Conservation (phyloP, 2,329 filamentous ascomycete genomes). For the Penicillium sp. region DNA sequence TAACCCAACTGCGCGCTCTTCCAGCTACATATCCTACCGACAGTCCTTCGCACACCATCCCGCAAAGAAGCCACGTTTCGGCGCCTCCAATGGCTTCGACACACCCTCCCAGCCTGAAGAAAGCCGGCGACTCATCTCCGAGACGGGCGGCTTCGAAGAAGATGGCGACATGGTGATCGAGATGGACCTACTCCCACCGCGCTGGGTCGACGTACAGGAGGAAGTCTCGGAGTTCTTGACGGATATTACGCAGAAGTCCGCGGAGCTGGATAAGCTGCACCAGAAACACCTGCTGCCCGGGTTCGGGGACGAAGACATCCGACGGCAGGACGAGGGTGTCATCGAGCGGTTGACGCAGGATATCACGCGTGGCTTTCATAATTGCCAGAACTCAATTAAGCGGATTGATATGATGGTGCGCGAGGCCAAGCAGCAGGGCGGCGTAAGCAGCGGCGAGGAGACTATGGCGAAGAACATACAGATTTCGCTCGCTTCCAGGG, state of each 20-base stretch:
- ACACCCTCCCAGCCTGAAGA: conserved; percentile 64
- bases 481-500: conserved; percentile 80
- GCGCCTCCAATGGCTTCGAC: conserved; percentile 63
- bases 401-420: conserved; percentile 83
- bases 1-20: conserved; percentile 14
- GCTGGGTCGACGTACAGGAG: conserved; percentile 94
- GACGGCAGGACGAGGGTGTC: conserved; percentile 80
- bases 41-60: conserved; percentile 98
- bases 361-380: conserved; percentile 85
- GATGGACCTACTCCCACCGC: conserved; percentile 93
- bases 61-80: conserved; percentile 74
- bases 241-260: conserved; percentile 78
- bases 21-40: conserved; percentile 95
- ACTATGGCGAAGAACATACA: conserved; percentile 97
- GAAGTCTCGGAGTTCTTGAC: conserved; percentile 83
- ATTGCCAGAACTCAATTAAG: conserved; percentile 86
- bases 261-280: conserved; percentile 85
- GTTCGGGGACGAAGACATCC: conserved; percentile 92
- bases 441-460: conserved; percentile 80
- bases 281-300: conserved; percentile 96
- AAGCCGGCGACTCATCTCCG: conserved; percentile 80
- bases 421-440: conserved; percentile 70
- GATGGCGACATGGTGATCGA: conserved; percentile 96
- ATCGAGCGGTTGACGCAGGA: conserved; percentile 90
- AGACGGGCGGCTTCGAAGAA: conserved; percentile 67